Percentiles rank a stretch among this genome's conserved stretches.
These are phyloP conservation scores for Endoconidiophora laricicola DNA, from an alignment of 2,329 filamentous ascomycete genomes.

Conservation along the genomic window DNA sequence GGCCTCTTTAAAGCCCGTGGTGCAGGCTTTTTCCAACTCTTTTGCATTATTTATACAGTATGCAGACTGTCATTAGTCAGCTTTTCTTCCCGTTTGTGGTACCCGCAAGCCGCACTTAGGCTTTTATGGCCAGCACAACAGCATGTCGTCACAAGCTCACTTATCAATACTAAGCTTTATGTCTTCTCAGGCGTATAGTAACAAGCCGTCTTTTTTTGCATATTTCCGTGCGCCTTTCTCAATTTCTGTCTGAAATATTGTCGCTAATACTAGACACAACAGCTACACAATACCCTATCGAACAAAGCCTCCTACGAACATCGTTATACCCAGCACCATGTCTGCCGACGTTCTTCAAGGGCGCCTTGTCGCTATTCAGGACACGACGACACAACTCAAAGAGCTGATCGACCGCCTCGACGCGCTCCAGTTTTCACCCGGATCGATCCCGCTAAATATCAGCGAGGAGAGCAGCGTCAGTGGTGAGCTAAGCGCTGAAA, in stretches of 20 bases:
- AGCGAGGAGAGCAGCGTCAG: conserved; percentile 38
- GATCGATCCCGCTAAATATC: conserved; percentile 34
- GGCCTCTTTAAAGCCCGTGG: no score
- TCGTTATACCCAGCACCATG: conserved; percentile 21
- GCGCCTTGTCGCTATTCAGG: conserved; percentile 43
- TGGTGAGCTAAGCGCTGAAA: conserved; percentile 63
- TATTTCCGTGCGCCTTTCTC: not conserved
- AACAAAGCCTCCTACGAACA: not conserved
- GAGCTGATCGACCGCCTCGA: conserved; percentile 43
- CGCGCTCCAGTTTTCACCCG: conserved; percentile 40
- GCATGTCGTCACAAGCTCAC: conserved; percentile 8
- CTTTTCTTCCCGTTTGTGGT: not conserved
- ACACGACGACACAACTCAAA: conserved; percentile 39
- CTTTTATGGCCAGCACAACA: conserved; percentile 4
- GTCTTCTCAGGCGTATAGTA: no score
- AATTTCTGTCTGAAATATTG: not conserved
- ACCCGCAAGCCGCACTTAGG: no score
- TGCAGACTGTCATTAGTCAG: conserved; percentile 8
- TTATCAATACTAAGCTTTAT: not conserved
- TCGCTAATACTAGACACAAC: not conserved
- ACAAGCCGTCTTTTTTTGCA: not conserved
- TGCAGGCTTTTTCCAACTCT: no score
- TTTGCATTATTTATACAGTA: not conserved
- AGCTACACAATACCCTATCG: not conserved
- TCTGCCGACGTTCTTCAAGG: conserved; percentile 45